Base-by-base conservation (phyloP, 306 rosid species). In the Acacia confusa region DNA sequence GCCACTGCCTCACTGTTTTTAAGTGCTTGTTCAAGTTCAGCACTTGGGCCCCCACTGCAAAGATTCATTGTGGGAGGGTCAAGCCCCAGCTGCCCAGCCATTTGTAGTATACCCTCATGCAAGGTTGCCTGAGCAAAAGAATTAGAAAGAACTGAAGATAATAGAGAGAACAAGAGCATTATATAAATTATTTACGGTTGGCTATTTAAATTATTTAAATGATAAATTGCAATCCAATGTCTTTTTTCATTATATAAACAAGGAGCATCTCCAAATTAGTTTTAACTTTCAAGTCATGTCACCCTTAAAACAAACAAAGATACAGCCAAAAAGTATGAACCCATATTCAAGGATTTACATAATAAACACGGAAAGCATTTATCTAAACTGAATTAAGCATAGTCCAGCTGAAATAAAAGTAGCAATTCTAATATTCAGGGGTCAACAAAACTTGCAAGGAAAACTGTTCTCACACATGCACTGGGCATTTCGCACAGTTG, bases 21-120 rank as follows among this genome's bases (percentile, higher is more conserved):
- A 30, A 93, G 82, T 19, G 99, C 99, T 77, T 90, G 95, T 78
- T 83, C 93, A 81, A 90, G 84, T 88, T 95, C 97, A 72, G 81
- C 85, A 78, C 78, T 76, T 72, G 92, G 80, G 61, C 93, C 93
- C 65, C 96, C 99, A 58, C 82, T 70, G 81, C 93, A 90, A 64
- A 95, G 88, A 67, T 84, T 87, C 99, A 93, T 95, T 58, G 94
- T 95, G 25, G 99, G 91, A 78, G 99, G 98, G 66, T 95, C 86
- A 36, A 95, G 97, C 88, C 98, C 99, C 79, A 95, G 81, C 65
- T 95, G 99, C 79, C 98, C 99, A 83, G 99, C 99, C 99, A 95
- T 93, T 88, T 92, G 86, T 87, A 95, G 99, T 86, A 95, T 81
- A 84, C 90, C 88, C 86, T 84, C 85, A 82, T 95, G 93, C 88